Percentiles rank a stretch among this genome's conserved stretches.
These are phyloP conservation scores for Stephanodiscus triporus DNA, from an alignment of 108 stramenopile species.

Conservation along the genomic window DNA sequence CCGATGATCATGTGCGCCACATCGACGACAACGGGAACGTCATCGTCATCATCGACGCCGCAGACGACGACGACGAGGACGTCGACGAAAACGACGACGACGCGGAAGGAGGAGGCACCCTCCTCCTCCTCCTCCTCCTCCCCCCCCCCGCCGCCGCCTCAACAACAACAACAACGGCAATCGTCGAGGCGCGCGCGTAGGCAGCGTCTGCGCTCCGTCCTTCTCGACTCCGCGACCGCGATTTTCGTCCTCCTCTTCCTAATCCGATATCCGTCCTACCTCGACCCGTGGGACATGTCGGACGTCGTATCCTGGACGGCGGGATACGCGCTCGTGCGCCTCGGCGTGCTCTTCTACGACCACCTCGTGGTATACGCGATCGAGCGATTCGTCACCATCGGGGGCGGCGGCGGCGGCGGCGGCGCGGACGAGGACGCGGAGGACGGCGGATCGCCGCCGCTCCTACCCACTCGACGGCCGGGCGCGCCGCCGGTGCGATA, in stretches of 20 bases:
- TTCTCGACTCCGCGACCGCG: slow-evolving; percentile 56
- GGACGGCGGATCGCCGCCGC: no score
- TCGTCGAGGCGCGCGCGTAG: slow-evolving; percentile 30
- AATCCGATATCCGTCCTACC: slow-evolving; percentile 52
- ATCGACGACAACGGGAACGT: slow-evolving; percentile 3
- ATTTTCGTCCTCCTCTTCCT: slow-evolving; percentile 41
- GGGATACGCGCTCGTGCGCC: slow-evolving; percentile 57
- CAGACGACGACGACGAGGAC: no score
- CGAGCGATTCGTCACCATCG: slow-evolving; percentile 54
- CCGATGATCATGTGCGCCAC: slow-evolving; percentile 4
- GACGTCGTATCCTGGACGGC: slow-evolving; percentile 46
- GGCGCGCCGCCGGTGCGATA: slow-evolving; percentile 58
- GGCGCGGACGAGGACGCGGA: no score
- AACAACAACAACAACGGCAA: no score
- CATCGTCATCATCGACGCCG: no score
- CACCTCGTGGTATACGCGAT: slow-evolving; percentile 64
- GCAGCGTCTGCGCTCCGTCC: slow-evolving; percentile 39
- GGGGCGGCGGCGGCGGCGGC: no score
- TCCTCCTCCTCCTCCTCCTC: no score
- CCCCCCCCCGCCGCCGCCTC: background rate
- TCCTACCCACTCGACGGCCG: slow-evolving; percentile 65
- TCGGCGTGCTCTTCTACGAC: slow-evolving; percentile 68
- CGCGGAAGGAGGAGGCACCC: no score
- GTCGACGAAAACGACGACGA: no score
- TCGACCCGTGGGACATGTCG: slow-evolving; percentile 68